Evolutionary conservation across 257 asterid species (phyloP).

Genomic region (Perilla frutescens): DNA sequence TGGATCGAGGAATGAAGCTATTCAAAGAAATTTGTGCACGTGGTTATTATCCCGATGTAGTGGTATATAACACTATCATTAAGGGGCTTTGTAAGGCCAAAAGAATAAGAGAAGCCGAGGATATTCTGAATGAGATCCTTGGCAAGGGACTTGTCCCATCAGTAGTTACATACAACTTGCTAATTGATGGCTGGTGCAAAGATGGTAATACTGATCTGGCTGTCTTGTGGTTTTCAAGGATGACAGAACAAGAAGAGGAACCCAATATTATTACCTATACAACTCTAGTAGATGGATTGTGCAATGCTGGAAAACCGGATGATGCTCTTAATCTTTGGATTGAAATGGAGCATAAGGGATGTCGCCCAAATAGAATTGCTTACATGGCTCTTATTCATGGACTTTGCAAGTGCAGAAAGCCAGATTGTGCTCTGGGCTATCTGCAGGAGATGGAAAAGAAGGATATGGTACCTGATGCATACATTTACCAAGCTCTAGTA

Average conservation of each 20-base stretch:
- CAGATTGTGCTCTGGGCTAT: constrained; percentile 62
- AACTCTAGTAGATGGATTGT: constrained; percentile 79
- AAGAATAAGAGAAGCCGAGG: constrained; percentile 65
- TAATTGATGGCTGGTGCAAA: constrained; percentile 90
- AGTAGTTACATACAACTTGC: constrained; percentile 79
- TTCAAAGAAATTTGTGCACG: constrained; percentile 62
- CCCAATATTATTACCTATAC: constrained; percentile 84
- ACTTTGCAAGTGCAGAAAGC: constrained; percentile 80
- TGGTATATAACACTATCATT: constrained; percentile 74
- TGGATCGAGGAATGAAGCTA: constrained; percentile 63
- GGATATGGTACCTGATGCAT: constrained; percentile 67
- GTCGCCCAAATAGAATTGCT: constrained; percentile 68
- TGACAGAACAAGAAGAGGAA: constrained; percentile 60
- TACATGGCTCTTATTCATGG: constrained; percentile 89
- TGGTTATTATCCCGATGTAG: constrained; percentile 83
- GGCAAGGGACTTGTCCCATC: constrained; percentile 82
- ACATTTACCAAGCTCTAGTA: constrained; percentile 54
- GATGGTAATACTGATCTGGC: constrained; percentile 65
- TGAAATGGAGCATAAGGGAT: constrained; percentile 68
- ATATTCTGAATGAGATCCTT: constrained; percentile 62
- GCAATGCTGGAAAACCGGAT: constrained; percentile 66
- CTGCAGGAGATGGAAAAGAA: constrained; percentile 75
- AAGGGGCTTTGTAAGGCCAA: constrained; percentile 74
- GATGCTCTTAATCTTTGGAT: constrained; percentile 68
- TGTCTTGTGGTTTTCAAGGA: constrained; percentile 49